Conservation (phyloP, 1,284 basidiomycete species). For the Rhodotorula sp. region DNA sequence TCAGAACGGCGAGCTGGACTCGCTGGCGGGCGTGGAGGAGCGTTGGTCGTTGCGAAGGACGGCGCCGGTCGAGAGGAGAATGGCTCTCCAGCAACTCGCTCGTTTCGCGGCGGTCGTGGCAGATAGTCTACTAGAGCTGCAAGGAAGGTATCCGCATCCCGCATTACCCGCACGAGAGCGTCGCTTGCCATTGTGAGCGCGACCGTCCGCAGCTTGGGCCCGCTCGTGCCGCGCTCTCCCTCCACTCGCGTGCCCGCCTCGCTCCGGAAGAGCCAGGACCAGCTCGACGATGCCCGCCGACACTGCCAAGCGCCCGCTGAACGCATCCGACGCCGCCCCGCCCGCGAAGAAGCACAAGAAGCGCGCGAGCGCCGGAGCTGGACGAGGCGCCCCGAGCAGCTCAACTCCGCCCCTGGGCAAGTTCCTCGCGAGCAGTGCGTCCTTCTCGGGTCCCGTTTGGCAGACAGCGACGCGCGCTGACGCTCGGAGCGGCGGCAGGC, state of each 20-base stretch:
- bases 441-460: constrained; percentile 56
- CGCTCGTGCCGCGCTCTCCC: neutral
- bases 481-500: neutral
- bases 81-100: too few relatives aligned
- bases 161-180: neutral
- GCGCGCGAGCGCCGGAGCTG: neutral
- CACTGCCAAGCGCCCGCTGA: neutral
- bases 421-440: constrained; percentile 81
- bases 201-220: neutral
- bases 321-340: neutral
- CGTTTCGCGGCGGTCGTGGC: too few relatives aligned
- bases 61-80: too few relatives aligned
- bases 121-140: too few relatives aligned
- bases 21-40: too few relatives aligned
- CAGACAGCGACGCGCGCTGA: neutral
- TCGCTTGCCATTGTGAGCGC: neutral
- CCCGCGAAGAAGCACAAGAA: constrained; percentile 9
- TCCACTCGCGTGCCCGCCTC: neutral
- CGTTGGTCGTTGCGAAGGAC: too few relatives aligned
- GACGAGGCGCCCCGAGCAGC: constrained; percentile 5
- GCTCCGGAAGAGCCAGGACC: neutral
- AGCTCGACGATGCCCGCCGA: neutral
- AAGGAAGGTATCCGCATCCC: too few relatives aligned
- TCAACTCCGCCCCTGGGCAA: constrained; percentile 69
- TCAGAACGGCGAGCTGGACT: too few relatives aligned